These are phyloP conservation scores for Alternaria dauci DNA, from an alignment of 2,329 filamentous ascomycete genomes.

Conservation along the genomic window DNA sequence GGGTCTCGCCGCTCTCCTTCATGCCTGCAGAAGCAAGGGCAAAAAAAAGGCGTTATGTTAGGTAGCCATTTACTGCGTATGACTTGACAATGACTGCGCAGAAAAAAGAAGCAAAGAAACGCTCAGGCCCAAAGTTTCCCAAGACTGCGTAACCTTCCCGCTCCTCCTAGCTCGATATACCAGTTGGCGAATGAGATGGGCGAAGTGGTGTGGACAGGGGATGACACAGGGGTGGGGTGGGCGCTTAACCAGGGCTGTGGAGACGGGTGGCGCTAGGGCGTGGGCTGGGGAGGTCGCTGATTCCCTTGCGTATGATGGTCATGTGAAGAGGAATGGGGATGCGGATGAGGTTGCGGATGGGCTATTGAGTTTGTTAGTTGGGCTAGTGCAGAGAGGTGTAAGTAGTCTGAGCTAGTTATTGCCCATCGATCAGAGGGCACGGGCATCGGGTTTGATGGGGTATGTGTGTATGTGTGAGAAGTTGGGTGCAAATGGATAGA, in stretches of 20 bases:
- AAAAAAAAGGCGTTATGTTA: neutral
- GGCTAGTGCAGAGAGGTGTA: neutral
- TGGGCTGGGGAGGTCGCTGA: slow-evolving; percentile 1
- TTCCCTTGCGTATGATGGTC: slow-evolving; percentile 1
- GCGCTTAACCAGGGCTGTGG: slow-evolving; percentile 26
- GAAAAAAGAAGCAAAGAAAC: neutral
- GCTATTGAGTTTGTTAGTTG: slow-evolving; percentile 3
- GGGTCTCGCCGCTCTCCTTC: neutral
- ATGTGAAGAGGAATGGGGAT: slow-evolving; percentile 6
- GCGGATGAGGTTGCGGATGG: slow-evolving; percentile 7
- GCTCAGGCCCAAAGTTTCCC: slow-evolving; percentile 14
- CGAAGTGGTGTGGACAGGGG: slow-evolving; percentile 3
- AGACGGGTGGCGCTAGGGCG: slow-evolving; percentile 16
- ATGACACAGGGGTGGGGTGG: slow-evolving; percentile 21
- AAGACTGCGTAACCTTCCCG: slow-evolving; percentile 39
- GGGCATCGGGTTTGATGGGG: neutral
- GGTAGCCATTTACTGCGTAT: neutral
- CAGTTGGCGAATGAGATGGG: slow-evolving; percentile 29
- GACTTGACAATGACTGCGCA: neutral
- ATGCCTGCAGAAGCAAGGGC: neutral
- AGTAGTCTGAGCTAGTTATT: neutral
- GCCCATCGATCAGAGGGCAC: neutral
- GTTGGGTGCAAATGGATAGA: neutral
- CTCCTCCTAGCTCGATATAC: slow-evolving; percentile 7
- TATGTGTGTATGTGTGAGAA: neutral